These are phyloP conservation scores for Zygnema cylindricum DNA, from an alignment of 139 green algal species.

Conservation along the genomic window DNA sequence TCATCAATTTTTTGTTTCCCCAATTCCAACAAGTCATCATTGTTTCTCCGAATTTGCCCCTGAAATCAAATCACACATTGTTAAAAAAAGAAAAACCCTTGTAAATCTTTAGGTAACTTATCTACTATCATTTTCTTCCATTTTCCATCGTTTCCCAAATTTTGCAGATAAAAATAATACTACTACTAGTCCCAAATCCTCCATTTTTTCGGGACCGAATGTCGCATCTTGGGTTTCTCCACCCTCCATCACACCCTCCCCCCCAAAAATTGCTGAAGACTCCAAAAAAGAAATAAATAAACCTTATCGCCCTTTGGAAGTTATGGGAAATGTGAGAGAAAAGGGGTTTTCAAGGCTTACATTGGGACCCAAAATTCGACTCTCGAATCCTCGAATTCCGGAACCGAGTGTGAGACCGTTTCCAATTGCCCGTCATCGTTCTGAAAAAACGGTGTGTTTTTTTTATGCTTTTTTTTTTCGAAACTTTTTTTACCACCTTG, in stretches of 20 bases:
- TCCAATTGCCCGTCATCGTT: constrained; percentile 13
- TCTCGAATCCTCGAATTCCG: not conserved
- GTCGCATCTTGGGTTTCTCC: constrained; percentile 1
- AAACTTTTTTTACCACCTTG: no score
- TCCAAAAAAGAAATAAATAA: not conserved
- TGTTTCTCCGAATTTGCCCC: no score
- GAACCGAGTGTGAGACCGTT: not conserved
- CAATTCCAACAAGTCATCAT: no score
- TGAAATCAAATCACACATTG: no score
- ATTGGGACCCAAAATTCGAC: not conserved
- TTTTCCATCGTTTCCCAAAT: no score
- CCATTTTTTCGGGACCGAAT: not conserved
- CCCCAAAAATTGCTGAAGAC: not conserved
- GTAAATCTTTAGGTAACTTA: no score
- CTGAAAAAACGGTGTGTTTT: constrained; percentile 2
- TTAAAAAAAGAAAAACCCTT: no score
- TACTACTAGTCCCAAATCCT: no score
- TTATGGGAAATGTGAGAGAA: constrained; percentile 14
- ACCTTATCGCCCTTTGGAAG: constrained; percentile 10
- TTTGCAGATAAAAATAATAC: no score
- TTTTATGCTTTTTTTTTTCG: not conserved
- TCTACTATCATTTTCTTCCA: no score
- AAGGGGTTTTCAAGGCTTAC: constrained; percentile 23
- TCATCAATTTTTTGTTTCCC: no score
- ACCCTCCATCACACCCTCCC: not conserved